Evolutionary conservation across 2,329 filamentous ascomycete species (phyloP), one percentile per base, ranked within the genome.

Genomic region (Ophiostoma triangulosporum): DNA sequence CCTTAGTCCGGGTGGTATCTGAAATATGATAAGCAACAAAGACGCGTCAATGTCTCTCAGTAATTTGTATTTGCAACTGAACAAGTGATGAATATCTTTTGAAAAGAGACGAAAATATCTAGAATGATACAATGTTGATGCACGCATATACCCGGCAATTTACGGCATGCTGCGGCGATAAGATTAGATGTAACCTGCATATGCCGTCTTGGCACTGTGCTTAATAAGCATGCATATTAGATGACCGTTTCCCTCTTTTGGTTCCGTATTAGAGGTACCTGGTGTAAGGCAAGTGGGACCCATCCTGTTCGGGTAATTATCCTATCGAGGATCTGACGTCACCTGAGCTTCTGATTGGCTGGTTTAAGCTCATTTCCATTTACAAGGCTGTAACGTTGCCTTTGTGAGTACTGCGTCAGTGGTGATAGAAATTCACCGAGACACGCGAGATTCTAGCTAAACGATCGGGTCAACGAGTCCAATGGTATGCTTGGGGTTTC

Each of bases 331-430:
- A n/a, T n/a, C 9, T 12, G 38, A n/a, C 14, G 24, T 4, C 7
- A 12, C 5, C 7, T 14, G 15, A 15, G 43, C 24, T 8, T 46
- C 12, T 46, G 43, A 46, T 46, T 46, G 43, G 35, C 35, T n/a
- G 14, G 43, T 12, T 15, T 46, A 7, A 3, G 24, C 26, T 46
- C 24, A 29, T 29, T 46, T 46, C 38, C 38, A 24, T 29, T 46
- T 29, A 31, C 24, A 31, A 46, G 43, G 43, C 43, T 46, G 43
- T 46, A 46, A 46, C 43, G 43, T 46, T 46, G 43, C 43, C 43
- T 46, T 46, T 15, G 40, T 26, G 29, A 31, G 29, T 31, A n/a
- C n/a, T n/a, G n/a, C n/a, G n/a, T n/a, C n/a, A n/a, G n/a, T n/a
- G n/a, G n/a, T n/a, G n/a, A n/a, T n/a, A n/a, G n/a, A n/a, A n/a